These are phyloP conservation scores for Stereum hirsutum DNA, from an alignment of 1,284 basidiomycete genomes.

Conservation along the genomic window DNA sequence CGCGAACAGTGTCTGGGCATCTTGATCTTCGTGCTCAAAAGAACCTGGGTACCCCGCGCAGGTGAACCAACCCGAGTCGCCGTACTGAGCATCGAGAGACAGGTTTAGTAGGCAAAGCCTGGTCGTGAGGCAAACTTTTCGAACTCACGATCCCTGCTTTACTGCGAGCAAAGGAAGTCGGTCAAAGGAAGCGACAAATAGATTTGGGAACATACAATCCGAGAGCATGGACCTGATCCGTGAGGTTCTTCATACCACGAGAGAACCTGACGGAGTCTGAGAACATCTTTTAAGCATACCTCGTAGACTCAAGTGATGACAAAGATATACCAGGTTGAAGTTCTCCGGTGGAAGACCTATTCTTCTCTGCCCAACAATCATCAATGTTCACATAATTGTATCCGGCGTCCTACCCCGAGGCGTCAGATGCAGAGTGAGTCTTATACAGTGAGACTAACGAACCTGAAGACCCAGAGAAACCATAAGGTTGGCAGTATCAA, in stretches of 20 bases:
- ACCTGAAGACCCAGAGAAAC: constrained; percentile 24
- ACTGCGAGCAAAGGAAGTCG: constrained; percentile 10
- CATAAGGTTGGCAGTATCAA: constrained; percentile 25
- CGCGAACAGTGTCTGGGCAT: constrained; percentile 32
- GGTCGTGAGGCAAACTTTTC: background rate
- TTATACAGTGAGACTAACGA: background rate
- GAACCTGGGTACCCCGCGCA: constrained; percentile 43
- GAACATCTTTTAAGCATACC: background rate
- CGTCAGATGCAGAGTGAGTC: background rate
- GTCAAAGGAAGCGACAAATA: background rate
- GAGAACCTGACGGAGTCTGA: constrained; percentile 25
- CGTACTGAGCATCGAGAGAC: constrained; percentile 24
- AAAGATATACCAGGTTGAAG: constrained; percentile 21
- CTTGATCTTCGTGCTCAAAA: constrained; percentile 37
- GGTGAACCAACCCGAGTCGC: constrained; percentile 45
- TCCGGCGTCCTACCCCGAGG: constrained; percentile 20
- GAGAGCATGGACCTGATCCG: constrained; percentile 31
- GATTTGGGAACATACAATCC: constrained; percentile 30
- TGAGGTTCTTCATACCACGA: constrained; percentile 36
- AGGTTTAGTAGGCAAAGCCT: background rate
- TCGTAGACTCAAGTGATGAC: background rate
- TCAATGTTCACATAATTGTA: constrained; percentile 30
- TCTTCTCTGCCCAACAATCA: constrained; percentile 31
- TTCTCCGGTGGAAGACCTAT: constrained; percentile 20
- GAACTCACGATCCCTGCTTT: constrained; percentile 24